Evolutionary conservation across 2,329 filamentous ascomycete species (phyloP).

Genomic region (Diaporthe aspalathi): DNA sequence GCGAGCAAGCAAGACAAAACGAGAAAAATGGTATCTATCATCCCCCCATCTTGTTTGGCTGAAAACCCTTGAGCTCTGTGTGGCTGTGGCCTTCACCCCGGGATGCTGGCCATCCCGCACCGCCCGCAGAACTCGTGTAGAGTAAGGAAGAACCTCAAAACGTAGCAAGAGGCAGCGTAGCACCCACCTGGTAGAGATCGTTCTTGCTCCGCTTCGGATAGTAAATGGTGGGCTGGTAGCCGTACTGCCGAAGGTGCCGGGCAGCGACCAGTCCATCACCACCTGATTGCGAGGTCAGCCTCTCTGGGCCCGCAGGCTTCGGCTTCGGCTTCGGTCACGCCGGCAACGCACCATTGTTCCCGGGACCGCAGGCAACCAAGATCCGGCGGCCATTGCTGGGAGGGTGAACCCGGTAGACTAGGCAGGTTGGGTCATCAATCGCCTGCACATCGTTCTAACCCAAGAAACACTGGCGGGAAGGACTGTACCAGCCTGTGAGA

Average conservation of each 20-base stretch:
- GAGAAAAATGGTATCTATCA: conserved; percentile 6
- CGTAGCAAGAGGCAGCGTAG: background rate
- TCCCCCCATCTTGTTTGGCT: background rate
- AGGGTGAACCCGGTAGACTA: conserved; percentile 88
- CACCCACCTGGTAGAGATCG: conserved; percentile 82
- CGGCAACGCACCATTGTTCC: conserved; percentile 69
- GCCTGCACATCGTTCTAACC: background rate
- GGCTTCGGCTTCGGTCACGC: background rate
- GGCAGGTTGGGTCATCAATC: conserved; percentile 25
- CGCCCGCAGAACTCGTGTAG: background rate
- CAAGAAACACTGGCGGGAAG: background rate
- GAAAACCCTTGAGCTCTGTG: background rate
- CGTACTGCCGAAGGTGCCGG: conserved; percentile 90
- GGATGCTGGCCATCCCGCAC: background rate
- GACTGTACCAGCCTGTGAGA: conserved; percentile 83
- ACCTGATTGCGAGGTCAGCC: conserved; percentile 63
- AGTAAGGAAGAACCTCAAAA: background rate
- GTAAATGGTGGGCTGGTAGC: conserved; percentile 88
- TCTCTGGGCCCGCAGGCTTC: conserved; percentile 28
- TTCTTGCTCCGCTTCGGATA: conserved; percentile 94
- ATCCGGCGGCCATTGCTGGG: conserved; percentile 76
- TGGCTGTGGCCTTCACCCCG: background rate
- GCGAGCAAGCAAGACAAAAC: conserved; percentile 39
- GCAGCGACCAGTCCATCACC: conserved; percentile 96
- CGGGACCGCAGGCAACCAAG: conserved; percentile 90